Evolutionary conservation across 768 basidiomycete species (phyloP).

Genomic region (Russula dissimulans): DNA sequence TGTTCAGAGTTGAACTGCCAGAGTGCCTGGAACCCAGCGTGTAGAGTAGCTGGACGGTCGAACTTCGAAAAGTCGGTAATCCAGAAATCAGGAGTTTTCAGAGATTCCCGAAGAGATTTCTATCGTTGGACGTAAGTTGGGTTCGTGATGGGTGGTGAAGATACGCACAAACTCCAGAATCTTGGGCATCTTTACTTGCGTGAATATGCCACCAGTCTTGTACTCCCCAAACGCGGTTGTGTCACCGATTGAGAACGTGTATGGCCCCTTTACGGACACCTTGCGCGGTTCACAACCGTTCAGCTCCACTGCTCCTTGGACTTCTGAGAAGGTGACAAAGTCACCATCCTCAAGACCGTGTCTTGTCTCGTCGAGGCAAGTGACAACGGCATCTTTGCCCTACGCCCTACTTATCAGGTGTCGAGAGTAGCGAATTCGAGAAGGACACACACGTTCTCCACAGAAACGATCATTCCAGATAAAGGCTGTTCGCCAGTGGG

Average conservation of each 20-base stretch:
- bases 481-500: slow-evolving; percentile 96
- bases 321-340: slow-evolving; percentile 92
- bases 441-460: slow-evolving; percentile 56
- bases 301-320: slow-evolving; percentile 88
- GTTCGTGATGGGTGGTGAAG: background rate
- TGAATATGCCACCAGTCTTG: slow-evolving; percentile 85
- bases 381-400: slow-evolving; percentile 87
- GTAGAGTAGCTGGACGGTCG: slow-evolving; percentile 83
- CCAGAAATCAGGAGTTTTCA: slow-evolving; percentile 75
- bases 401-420: slow-evolving; percentile 26
- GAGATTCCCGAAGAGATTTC: slow-evolving; percentile 90
- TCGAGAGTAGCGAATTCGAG: background rate
- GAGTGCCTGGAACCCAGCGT: slow-evolving; percentile 91
- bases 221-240: slow-evolving; percentile 72
- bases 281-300: slow-evolving; percentile 90
- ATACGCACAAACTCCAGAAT: slow-evolving; percentile 80
- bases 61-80: slow-evolving; percentile 97
- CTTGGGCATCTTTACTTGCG: slow-evolving; percentile 99
- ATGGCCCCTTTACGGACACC: slow-evolving; percentile 90
- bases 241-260: slow-evolving; percentile 94
- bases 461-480: slow-evolving; percentile 89
- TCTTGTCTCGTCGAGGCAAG: slow-evolving; percentile 92
- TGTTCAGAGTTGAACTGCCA: slow-evolving; percentile 62
- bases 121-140: slow-evolving; percentile 26
- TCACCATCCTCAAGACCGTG: slow-evolving; percentile 99